Evolutionary conservation across 805 yeast species (phyloP).

Genomic region (Lipomyces sp.): DNA sequence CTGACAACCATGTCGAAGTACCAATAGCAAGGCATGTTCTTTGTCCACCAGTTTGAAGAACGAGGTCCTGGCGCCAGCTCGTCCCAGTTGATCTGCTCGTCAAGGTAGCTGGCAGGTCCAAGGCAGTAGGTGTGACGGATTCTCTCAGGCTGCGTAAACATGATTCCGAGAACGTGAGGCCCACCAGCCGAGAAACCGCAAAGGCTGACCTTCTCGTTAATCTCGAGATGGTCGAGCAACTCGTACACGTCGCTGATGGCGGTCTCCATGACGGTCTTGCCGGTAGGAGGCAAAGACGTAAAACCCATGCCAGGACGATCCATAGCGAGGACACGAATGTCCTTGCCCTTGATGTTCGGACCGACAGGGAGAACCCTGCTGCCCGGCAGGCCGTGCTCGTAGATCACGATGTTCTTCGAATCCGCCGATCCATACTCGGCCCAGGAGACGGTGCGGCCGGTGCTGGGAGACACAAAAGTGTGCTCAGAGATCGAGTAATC

Average conservation of each 20-base stretch:
- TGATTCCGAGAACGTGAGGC: conserved; percentile 26
- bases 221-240: conserved; percentile 24
- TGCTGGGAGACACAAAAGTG: conserved; percentile 25
- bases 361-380: conserved; percentile 26
- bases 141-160: conserved; percentile 21
- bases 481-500: conserved; percentile 27
- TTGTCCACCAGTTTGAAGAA: conserved; percentile 18
- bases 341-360: conserved; percentile 26
- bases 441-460: conserved; percentile 28
- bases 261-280: conserved; percentile 26
- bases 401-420: conserved; percentile 26
- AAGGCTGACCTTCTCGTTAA: conserved; percentile 18
- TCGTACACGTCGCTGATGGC: conserved; percentile 26
- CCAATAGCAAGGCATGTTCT: conserved; percentile 13
- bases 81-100: conserved; percentile 16
- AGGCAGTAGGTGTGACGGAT: conserved; percentile 21
- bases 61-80: conserved; percentile 20
- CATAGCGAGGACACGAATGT: conserved; percentile 26
- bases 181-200: conserved; percentile 30
- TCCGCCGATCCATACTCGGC: conserved; percentile 27
- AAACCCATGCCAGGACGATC: conserved; percentile 30
- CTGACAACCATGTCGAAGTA: conserved; percentile 11
- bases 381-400: conserved; percentile 29
- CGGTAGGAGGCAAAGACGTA: conserved; percentile 23
- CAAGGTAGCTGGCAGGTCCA: conserved; percentile 27